Percentiles rank a stretch among this genome's conserved stretches.
These are phyloP conservation scores for Tylopilus plumbeoviolaceoides DNA, from an alignment of 768 basidiomycete genomes.

Conservation along the genomic window DNA sequence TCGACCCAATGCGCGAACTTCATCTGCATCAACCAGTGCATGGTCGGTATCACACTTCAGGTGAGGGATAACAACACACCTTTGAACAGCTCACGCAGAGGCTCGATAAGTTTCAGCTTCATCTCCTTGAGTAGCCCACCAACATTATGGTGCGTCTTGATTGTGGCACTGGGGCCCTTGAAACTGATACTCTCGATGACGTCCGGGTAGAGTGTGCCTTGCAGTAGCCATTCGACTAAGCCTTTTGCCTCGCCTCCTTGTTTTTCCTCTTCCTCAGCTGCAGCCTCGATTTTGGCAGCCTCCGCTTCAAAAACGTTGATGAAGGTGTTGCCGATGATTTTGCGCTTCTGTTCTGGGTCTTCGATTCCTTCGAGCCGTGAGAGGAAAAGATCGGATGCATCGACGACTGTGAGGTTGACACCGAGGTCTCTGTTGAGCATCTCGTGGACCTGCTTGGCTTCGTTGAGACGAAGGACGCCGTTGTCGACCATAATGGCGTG, in stretches of 20 bases:
- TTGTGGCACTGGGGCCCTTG: slow-evolving; percentile 97
- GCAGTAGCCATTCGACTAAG: slow-evolving; percentile 93
- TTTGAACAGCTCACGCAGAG: slow-evolving; percentile 96
- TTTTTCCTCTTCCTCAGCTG: slow-evolving; percentile 71
- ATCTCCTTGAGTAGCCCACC: slow-evolving; percentile 95
- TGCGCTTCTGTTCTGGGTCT: slow-evolving; percentile 95
- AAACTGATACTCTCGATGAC: slow-evolving; percentile 99
- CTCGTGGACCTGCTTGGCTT: slow-evolving; percentile 84
- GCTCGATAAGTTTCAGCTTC: slow-evolving; percentile 98
- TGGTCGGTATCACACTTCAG: background rate
- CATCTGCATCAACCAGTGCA: slow-evolving; percentile 51
- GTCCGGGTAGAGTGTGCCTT: slow-evolving; percentile 97
- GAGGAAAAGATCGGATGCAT: slow-evolving; percentile 93
- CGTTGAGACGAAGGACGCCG: slow-evolving; percentile 90
- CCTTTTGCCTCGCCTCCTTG: slow-evolving; percentile 73
- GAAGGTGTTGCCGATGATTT: slow-evolving; percentile 98
- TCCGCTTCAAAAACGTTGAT: slow-evolving; percentile 97
- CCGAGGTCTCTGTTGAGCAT: slow-evolving; percentile 94
- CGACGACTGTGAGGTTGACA: slow-evolving; percentile 93
- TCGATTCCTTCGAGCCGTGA: slow-evolving; percentile 84
- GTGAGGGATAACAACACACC: slow-evolving; percentile 44
- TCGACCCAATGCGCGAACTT: slow-evolving; percentile 90
- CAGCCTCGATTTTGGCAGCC: slow-evolving; percentile 82
- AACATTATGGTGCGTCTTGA: slow-evolving; percentile 99
- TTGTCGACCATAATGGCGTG: slow-evolving; percentile 99